phyloP scores from a whole-genome alignment of 345 rosid genomes.

The Anastatica hierochuntica region DNA sequence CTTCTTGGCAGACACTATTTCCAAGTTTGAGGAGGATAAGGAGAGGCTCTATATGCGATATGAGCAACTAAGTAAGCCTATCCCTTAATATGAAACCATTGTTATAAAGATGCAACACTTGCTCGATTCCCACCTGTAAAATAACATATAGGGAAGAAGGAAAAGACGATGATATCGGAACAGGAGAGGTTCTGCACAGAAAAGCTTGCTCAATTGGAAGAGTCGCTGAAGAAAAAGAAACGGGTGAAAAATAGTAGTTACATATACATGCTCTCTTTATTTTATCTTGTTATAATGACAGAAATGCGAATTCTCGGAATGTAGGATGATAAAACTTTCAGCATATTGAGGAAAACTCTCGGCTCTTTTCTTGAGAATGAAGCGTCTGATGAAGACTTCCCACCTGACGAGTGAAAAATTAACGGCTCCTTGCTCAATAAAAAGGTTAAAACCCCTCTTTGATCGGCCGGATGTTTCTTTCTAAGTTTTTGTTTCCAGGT shows the following conservation, averaged over 20 bases:
- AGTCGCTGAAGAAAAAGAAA: conserved; percentile 60
- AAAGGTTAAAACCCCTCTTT: background rate
- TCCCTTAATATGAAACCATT: background rate
- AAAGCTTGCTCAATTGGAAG: conserved; percentile 48
- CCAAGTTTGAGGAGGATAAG: conserved; percentile 74
- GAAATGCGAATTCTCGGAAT: background rate
- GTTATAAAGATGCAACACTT: conserved; percentile 5
- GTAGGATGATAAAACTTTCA: conserved; percentile 72
- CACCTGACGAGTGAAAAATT: conserved; percentile 41
- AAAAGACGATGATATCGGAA: conserved; percentile 54
- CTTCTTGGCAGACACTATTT: conserved; percentile 43
- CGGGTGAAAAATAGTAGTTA: conserved; percentile 26
- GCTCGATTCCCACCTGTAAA: conserved; percentile 5
- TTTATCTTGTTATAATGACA: background rate
- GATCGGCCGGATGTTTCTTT: background rate
- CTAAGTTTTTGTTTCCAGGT: background rate
- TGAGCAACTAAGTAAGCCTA: conserved; percentile 64
- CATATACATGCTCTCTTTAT: background rate
- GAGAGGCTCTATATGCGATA: conserved; percentile 60
- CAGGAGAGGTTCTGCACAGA: conserved; percentile 58
- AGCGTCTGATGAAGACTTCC: conserved; percentile 67
- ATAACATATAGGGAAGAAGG: conserved; percentile 55
- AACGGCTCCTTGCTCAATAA: background rate
- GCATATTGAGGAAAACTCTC: conserved; percentile 65
- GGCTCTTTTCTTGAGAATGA: conserved; percentile 51